A percentile compares a stretch with the other conserved stretches of the same genome.
Evolutionary conservation across 805 yeast genomes (phyloP).

Genomic region (Metschnikowia colocasiae): DNA sequence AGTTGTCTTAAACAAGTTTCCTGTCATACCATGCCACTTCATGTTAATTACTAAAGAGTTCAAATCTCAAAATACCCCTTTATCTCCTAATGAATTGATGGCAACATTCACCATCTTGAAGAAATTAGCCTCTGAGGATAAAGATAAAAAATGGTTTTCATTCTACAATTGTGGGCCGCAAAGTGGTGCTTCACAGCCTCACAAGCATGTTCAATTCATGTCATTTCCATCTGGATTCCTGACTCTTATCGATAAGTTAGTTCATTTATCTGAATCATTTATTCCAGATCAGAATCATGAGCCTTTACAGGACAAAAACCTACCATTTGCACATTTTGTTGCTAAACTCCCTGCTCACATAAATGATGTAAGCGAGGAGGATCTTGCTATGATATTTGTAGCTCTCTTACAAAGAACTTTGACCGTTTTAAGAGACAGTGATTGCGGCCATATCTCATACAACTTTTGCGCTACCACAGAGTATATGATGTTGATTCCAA

Average conservation of each 20-base stretch:
- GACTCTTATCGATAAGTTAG: slow-evolving; percentile 52
- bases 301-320: slow-evolving; percentile 57
- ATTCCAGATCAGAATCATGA: slow-evolving; percentile 51
- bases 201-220: slow-evolving; percentile 87
- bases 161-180: slow-evolving; percentile 86
- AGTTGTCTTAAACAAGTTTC: slow-evolving; percentile 80
- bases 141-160: slow-evolving; percentile 56
- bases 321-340: slow-evolving; percentile 80
- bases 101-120: slow-evolving; percentile 55
- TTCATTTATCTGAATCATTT: slow-evolving; percentile 45
- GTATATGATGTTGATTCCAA: slow-evolving; percentile 87
- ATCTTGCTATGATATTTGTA: slow-evolving; percentile 64
- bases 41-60: slow-evolving; percentile 74
- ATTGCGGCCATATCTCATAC: slow-evolving; percentile 54
- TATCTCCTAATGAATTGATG: slow-evolving; percentile 65
- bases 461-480: slow-evolving; percentile 77
- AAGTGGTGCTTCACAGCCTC: slow-evolving; percentile 94
- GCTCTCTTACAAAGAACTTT: slow-evolving; percentile 68
- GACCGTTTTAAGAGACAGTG: slow-evolving; percentile 58
- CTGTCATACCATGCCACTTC: slow-evolving; percentile 76
- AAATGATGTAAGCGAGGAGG: slow-evolving; percentile 46
- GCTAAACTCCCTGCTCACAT: slow-evolving; percentile 53
- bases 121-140: slow-evolving; percentile 39
- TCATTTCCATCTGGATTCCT: slow-evolving; percentile 57
- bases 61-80: slow-evolving; percentile 66